Base-by-base conservation (phyloP, 306 rosid species). In the Casuarina cunninghamiana region DNA sequence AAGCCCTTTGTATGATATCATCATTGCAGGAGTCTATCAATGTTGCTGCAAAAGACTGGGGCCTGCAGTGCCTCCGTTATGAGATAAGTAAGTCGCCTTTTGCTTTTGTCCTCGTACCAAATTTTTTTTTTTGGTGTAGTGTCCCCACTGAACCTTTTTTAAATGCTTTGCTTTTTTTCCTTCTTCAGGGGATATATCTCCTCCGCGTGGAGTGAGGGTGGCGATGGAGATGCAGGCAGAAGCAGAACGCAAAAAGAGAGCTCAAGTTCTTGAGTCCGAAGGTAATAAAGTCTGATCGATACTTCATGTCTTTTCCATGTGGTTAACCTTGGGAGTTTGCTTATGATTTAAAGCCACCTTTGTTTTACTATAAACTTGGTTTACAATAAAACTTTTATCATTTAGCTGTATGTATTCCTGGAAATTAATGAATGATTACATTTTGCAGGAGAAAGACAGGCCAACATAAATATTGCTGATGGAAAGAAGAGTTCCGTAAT, bases 171-270 rank as follows among this genome's bases (percentile, higher is more conserved):
- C 21, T 50, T 50, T 49, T 71, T 77, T 45, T 78, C 77, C 76
- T 88, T 79, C 71, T 67, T 32, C 82, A 95, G 97, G 93, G 99
- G 99, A 95, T 82, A 93, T 93, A 79, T 91, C 93, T 84, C 99
- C 99, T 82, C 99, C 99, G 21, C 93, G 90, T 71, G 97, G 97
- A 57, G 99, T 95, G 75, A 91, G 91, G 86, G 96, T 90, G 53
- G 91, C 99, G 57, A 95, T 95, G 99, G 97, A 95, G 85, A 90
- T 93, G 99, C 99, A 95, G 87, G 99, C 99, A 12, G 99, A 93
- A 83, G 99, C 99, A 67, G 99, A 95, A 79, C 87, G 99, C 69
- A 93, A 90, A 79, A 95, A 86, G 90, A 91, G 98, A 86, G 97
- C 97, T 82, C 97, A 92, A 85, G 89, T 95, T 81, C 97, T 95